Conservation (phyloP, 2,329 filamentous ascomycete species). For the Chalaropsis thielavioides region DNA sequence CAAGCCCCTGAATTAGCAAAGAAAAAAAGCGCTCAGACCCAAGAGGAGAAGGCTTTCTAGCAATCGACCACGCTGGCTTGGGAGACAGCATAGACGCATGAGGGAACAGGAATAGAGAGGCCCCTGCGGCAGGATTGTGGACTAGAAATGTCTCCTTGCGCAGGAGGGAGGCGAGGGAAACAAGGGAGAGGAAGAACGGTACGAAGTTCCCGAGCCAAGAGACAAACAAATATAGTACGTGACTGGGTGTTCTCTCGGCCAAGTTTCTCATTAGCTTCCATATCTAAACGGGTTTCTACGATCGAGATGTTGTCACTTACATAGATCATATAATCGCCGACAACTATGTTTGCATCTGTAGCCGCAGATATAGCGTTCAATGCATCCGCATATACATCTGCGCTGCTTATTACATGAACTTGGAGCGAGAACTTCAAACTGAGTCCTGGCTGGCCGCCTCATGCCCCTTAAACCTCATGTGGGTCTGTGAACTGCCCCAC, state of each 20-base stretch:
- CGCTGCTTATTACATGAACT: too few species aligned
- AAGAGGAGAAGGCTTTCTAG: neutral
- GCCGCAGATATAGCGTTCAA: too few species aligned
- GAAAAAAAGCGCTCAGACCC: neutral
- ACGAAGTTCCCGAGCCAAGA: neutral
- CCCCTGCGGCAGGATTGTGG: conserved; percentile 2
- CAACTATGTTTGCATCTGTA: too few species aligned
- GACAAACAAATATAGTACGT: too few species aligned
- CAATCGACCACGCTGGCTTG: neutral
- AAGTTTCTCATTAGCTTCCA: too few species aligned
- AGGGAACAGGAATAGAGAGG: conserved; percentile 3
- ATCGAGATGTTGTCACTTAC: too few species aligned
- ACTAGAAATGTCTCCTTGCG: neutral
- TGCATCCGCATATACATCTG: too few species aligned
- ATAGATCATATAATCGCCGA: too few species aligned
- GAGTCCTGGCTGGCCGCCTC: neutral
- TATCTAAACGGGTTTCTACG: too few species aligned
- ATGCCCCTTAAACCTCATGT: neutral
- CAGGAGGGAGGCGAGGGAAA: neutral
- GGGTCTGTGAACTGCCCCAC: neutral
- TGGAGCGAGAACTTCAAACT: too few species aligned
- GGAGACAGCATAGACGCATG: neutral
- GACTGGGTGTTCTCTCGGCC: too few species aligned
- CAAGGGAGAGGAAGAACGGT: neutral
- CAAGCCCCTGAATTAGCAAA: conserved; percentile 7